These are phyloP conservation scores for Wallacemonas rigidus DNA, from an alignment of 208 protist genomes.

Conservation along the genomic window DNA sequence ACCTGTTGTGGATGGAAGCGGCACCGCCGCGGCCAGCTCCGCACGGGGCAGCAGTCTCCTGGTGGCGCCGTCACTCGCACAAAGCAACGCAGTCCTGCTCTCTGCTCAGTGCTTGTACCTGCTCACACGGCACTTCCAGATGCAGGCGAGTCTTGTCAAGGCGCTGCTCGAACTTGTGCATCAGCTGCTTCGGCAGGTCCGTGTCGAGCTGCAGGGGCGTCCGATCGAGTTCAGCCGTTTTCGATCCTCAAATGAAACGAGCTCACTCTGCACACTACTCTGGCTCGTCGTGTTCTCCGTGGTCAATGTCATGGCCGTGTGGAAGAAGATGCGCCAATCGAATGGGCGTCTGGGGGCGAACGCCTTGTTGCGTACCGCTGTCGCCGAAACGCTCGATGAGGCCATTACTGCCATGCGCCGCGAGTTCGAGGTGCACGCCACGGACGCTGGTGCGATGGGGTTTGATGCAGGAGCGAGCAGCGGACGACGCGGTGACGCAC, in stretches of 20 bases:
- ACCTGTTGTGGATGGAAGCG: conserved; percentile 2
- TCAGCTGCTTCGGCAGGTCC: conserved; percentile 39
- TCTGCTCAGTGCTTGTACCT: conserved; percentile 82
- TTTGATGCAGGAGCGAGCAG: too few species aligned
- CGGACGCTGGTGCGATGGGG: background rate
- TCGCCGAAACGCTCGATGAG: conserved; percentile 36
- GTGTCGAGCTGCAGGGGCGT: conserved; percentile 27
- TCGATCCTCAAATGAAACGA: conserved; percentile 37
- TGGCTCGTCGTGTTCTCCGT: conserved; percentile 76
- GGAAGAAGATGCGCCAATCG: conserved; percentile 50
- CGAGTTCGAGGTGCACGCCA: conserved; percentile 28
- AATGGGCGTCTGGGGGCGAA: conserved; percentile 47
- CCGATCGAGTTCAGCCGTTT: conserved; percentile 23
- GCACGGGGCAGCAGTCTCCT: background rate
- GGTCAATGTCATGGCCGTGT: conserved; percentile 65
- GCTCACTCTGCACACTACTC: conserved; percentile 45
- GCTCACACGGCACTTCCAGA: conserved; percentile 87
- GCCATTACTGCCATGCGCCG: conserved; percentile 30
- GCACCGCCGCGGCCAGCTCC: background rate
- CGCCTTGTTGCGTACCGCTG: conserved; percentile 43
- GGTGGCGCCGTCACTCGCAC: background rate
- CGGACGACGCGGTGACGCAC: too few species aligned
- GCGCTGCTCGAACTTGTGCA: conserved; percentile 54
- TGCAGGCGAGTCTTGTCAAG: conserved; percentile 60
- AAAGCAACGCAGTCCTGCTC: conserved; percentile 53